Percentiles rank a stretch among this genome's conserved stretches.
Conservation (phyloP, 345 rosid genomes). For the Eutrema yunnanense region DNA sequence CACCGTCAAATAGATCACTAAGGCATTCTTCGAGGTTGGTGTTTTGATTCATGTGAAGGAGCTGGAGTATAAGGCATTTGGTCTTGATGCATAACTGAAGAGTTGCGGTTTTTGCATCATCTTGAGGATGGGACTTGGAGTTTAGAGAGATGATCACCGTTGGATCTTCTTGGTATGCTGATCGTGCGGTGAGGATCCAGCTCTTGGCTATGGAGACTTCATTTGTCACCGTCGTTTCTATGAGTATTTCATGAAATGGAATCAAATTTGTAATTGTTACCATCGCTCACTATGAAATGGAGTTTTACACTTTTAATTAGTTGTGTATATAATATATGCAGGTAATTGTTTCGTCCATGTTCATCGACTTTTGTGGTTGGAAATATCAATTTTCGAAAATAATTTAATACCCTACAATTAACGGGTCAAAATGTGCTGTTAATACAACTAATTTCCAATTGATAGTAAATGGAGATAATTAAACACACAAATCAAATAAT, state of each 20-base stretch:
- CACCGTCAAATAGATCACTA: background rate
- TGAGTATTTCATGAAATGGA: background rate
- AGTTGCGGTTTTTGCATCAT: constrained; percentile 1
- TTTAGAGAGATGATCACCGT: constrained; percentile 18
- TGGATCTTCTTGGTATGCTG: background rate
- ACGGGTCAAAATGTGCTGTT: constrained; percentile 9
- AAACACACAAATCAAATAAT: background rate
- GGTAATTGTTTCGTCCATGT: background rate
- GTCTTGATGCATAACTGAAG: constrained; percentile 17
- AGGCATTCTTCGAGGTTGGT: background rate
- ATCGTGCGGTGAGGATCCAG: constrained; percentile 18
- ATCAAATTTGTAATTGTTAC: background rate
- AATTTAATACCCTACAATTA: background rate
- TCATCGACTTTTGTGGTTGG: constrained; percentile 3
- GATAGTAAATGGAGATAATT: background rate
- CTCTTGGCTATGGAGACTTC: constrained; percentile 18
- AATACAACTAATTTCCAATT: background rate
- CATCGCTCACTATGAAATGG: background rate
- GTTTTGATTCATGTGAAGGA: constrained; percentile 10
- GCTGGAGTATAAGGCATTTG: constrained; percentile 24
- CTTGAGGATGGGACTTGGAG: constrained; percentile 1
- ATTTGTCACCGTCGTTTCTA: constrained; percentile 23
- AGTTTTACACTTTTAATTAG: background rate
- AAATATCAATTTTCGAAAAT: background rate
- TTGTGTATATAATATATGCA: background rate